Evolutionary conservation across 768 basidiomycete species (phyloP).

Genomic region (Mycena venus): DNA sequence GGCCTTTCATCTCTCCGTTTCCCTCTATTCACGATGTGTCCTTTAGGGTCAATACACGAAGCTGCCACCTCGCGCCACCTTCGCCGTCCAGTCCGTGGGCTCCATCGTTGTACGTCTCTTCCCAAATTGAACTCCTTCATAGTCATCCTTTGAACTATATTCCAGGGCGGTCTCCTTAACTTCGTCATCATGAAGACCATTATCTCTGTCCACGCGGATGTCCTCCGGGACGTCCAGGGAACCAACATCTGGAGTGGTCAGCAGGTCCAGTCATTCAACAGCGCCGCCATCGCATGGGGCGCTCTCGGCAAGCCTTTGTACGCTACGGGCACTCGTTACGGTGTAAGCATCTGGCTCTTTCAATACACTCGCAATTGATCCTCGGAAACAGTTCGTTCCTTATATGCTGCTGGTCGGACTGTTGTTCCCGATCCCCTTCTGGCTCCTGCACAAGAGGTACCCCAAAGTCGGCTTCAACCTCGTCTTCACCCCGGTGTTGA

Average conservation of each 20-base stretch:
- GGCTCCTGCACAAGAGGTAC: conserved; percentile 59
- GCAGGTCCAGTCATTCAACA: conserved; percentile 65
- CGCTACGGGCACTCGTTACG: conserved; percentile 58
- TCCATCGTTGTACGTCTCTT: conserved; percentile 58
- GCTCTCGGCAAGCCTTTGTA: conserved; percentile 64
- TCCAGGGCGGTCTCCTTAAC: conserved; percentile 61
- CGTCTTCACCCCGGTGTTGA: conserved; percentile 54
- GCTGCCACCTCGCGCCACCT: conserved; percentile 71
- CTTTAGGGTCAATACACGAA: conserved; percentile 59
- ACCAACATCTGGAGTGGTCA: conserved; percentile 70
- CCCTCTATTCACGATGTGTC: neutral
- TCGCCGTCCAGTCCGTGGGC: conserved; percentile 65
- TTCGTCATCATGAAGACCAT: conserved; percentile 66
- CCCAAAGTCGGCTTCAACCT: conserved; percentile 62
- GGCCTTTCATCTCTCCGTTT: neutral
- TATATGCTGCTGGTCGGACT: conserved; percentile 57
- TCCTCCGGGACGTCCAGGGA: conserved; percentile 61
- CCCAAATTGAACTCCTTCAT: neutral
- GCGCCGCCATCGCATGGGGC: conserved; percentile 67
- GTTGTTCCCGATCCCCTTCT: conserved; percentile 65
- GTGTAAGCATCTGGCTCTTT: conserved; percentile 44
- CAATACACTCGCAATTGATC: conserved; percentile 12
- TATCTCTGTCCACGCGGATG: conserved; percentile 48
- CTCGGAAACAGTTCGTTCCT: neutral
- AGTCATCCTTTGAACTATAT: neutral